Base-by-base conservation (phyloP, 2,329 filamentous ascomycete genomes). In the Xylaria polymorpha region DNA sequence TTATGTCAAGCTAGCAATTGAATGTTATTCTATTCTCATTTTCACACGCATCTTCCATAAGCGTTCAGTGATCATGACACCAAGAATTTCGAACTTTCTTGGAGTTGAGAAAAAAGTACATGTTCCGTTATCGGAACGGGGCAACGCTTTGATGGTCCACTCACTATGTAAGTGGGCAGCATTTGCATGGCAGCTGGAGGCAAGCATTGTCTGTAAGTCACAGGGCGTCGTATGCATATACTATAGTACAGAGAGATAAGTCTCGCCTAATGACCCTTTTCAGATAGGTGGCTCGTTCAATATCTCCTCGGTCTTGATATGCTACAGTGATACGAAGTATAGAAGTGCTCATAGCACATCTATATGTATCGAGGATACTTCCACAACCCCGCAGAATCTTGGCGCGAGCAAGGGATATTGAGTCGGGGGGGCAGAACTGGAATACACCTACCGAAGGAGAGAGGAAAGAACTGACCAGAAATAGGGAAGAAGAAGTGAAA, bases 1-100 rank as follows among this genome's bases (percentile, higher is more conserved):
- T 72, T 64, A 58, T 70, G 70, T 70, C 67, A 44, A 72, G 68
- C 43, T 68, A 67, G 59, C 55, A 51, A 29, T 29, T 29, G 25
- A 62, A 61, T 67, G 48, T 67, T 62, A 50, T 61, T 50, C 46
- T 64, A 60, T 65, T 61, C 35, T 37, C 25, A 44, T 60, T 35
- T 46, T 43, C 35, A 39, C 22, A 10, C 8, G 22, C 44, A 35
- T 39, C 22, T 46, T 55, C 22, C 1, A 44, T 56, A 35, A 18
- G n/a, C 46, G 22, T 25, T 46, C 6, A 35, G 18, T 22, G 9
- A n/a, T 20, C 41, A 15, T 56, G 46, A 15, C 4, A 29, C 5
- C 3, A 50, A 62, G 29, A 51, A 56, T 4, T 35, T 61, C 3
- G 25, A 3, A 29, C n/a, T 29, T 29, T 6, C 14, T 3, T 44